Evolutionary conservation across 1,139 yeast genomes (phyloP).

Genomic region (Sporopachydermia cereana): DNA sequence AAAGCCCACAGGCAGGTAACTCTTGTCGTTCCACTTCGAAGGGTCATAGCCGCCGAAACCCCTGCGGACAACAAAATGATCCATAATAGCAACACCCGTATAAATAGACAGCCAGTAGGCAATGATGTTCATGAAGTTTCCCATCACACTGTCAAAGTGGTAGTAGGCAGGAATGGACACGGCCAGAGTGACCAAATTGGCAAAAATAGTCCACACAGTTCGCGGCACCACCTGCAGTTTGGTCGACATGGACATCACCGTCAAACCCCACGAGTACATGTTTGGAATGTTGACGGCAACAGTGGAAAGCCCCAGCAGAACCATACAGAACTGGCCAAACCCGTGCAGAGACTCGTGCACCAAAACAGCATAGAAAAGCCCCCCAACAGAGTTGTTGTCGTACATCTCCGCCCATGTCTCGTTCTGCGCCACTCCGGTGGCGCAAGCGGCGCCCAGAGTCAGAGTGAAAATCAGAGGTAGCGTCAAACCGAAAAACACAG

Average conservation of each 20-base stretch:
- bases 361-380: constrained; percentile 65
- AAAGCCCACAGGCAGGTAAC: constrained; percentile 55
- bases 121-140: constrained; percentile 79
- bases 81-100: constrained; percentile 57
- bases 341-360: constrained; percentile 74
- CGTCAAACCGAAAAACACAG: constrained; percentile 51
- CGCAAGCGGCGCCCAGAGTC: constrained; percentile 82
- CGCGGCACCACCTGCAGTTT: constrained; percentile 65
- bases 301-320: constrained; percentile 68
- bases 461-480: constrained; percentile 62
- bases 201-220: constrained; percentile 65
- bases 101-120: constrained; percentile 88
- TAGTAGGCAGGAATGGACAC: constrained; percentile 83
- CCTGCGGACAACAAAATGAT: constrained; percentile 66
- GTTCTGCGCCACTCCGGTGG: constrained; percentile 41
- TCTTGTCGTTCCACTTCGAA: constrained; percentile 43
- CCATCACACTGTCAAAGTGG: constrained; percentile 59
- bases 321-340: constrained; percentile 85
- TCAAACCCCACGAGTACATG: constrained; percentile 78
- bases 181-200: constrained; percentile 68
- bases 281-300: constrained; percentile 87
- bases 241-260: constrained; percentile 77
- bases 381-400: constrained; percentile 55
- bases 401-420: constrained; percentile 40
- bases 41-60: constrained; percentile 54